These are phyloP conservation scores for Sugiyamaella novakii DNA, from an alignment of 1,139 yeast genomes.

Conservation along the genomic window DNA sequence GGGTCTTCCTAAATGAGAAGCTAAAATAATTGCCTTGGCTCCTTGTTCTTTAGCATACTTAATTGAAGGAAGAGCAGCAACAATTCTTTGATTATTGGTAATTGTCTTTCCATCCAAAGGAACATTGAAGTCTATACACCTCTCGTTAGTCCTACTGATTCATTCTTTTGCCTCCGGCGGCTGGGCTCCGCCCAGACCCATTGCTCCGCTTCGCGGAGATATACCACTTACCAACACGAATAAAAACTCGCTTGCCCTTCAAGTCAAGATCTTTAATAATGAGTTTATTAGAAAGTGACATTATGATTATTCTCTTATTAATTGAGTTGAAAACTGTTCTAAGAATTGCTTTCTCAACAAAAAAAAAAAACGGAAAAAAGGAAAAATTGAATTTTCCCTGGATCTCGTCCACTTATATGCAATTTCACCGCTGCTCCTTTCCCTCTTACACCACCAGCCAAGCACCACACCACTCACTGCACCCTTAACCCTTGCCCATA, in stretches of 20 bases:
- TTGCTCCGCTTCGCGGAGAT: not conserved
- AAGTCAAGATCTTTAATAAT: slow-evolving; percentile 88
- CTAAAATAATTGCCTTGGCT: slow-evolving; percentile 86
- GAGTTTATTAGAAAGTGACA: slow-evolving; percentile 91
- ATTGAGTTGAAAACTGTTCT: slow-evolving; percentile 1
- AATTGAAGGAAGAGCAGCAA: slow-evolving; percentile 97
- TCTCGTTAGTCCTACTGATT: not conserved
- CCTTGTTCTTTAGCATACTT: slow-evolving; percentile 85
- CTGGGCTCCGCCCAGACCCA: not conserved
- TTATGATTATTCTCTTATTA: slow-evolving; percentile 34
- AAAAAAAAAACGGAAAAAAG: not conserved
- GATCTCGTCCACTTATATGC: too few relatives aligned
- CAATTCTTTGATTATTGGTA: slow-evolving; percentile 98
- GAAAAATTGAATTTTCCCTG: not conserved
- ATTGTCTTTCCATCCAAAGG: slow-evolving; percentile 94
- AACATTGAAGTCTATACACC: slow-evolving; percentile 71
- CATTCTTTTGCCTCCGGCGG: not conserved
- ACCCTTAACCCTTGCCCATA: too few relatives aligned
- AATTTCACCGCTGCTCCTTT: too few relatives aligned
- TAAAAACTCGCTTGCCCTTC: slow-evolving; percentile 87
- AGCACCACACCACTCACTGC: too few relatives aligned
- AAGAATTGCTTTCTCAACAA: not conserved
- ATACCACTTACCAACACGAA: slow-evolving; percentile 65
- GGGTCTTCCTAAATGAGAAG: slow-evolving; percentile 98
- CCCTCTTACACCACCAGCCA: too few relatives aligned